These are phyloP conservation scores for Globisporangium lucens DNA, from an alignment of 352 stramenopile species.

Conservation along the genomic window DNA sequence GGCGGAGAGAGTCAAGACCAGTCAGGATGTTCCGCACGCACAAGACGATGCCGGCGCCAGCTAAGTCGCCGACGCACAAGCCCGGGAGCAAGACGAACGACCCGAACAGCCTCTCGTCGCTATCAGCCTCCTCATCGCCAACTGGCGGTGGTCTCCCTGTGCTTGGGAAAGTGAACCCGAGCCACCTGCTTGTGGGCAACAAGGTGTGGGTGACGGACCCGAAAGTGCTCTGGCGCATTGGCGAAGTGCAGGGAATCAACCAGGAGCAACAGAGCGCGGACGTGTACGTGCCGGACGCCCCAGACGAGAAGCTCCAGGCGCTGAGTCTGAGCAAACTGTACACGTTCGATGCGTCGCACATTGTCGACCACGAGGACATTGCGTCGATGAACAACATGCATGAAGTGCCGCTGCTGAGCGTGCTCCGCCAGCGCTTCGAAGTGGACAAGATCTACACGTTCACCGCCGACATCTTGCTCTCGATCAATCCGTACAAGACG, in stretches of 20 bases:
- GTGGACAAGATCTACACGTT: conserved; percentile 85
- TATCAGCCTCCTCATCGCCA: neutral
- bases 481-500: conserved; percentile 86
- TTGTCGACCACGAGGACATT: conserved; percentile 82
- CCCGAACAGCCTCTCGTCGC: conserved; percentile 4
- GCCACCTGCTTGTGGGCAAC: conserved; percentile 39
- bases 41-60: conserved; percentile 13
- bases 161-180: conserved; percentile 50
- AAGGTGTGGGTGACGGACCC: conserved; percentile 80
- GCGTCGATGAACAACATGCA: conserved; percentile 91
- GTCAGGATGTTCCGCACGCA: conserved; percentile 13
- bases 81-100: conserved; percentile 14
- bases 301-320: conserved; percentile 59
- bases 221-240: conserved; percentile 77
- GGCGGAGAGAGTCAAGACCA: neutral
- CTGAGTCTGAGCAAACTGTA: conserved; percentile 53
- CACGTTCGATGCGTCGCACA: conserved; percentile 80
- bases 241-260: conserved; percentile 57
- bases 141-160: conserved; percentile 10
- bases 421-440: conserved; percentile 79
- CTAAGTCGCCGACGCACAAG: conserved; percentile 14
- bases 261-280: conserved; percentile 46
- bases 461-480: conserved; percentile 80
- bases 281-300: conserved; percentile 57
- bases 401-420: conserved; percentile 76